Base-by-base conservation (phyloP, 257 asterid genomes). In the Solanum lignicaule region DNA sequence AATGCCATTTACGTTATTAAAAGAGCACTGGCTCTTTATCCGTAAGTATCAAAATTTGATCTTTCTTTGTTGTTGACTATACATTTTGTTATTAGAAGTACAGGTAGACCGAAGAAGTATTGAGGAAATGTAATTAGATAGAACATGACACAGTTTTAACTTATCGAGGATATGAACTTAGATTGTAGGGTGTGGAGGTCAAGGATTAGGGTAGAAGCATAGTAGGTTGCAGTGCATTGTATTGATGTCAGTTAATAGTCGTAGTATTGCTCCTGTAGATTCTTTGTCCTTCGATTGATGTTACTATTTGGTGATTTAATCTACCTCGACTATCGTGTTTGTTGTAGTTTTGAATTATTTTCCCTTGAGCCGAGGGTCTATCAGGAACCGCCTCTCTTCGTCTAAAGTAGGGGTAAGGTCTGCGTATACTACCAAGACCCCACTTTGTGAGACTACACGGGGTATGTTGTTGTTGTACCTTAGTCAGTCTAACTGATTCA, bases 1-100 rank as follows among this genome's bases (percentile, higher is more conserved):
- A 96, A 94, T 86, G 98, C 99, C 90, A 91, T 96, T 90, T 91
- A 93, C 87, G 98, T 95, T 55, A 96, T 96, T 90, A 95, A 83
- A 91, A 92, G 98, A 90, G 96, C 98, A 86, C 93, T 96, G 48
- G 98, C 98, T 86, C 98, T 95, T 86, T 95, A 95, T 92, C 84
- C 97, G 98, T 96, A 92, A 41, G 95, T 78, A 69, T 72, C 87
- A 32, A 68, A 66, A 75, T 91, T 73, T 73, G 41, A 35, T 20
- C 8, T 35, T 20, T 73, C 73, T 86, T 31, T 33, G 25, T 20
- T 73, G 14, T 5, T 33, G 6, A 10, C 29, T 10, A 5, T 2
- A 5, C 16, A 35, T 74, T 74, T 74, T 74, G 46, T 73, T 3
- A 18, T 39, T 18, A 6, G 7, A 66, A 27, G 1, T 25, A 25